Percentiles rank a stretch among this genome's conserved stretches.
These are phyloP conservation scores for Trichoderma arundinaceum DNA, from an alignment of 2,329 filamentous ascomycete genomes.

Conservation along the genomic window DNA sequence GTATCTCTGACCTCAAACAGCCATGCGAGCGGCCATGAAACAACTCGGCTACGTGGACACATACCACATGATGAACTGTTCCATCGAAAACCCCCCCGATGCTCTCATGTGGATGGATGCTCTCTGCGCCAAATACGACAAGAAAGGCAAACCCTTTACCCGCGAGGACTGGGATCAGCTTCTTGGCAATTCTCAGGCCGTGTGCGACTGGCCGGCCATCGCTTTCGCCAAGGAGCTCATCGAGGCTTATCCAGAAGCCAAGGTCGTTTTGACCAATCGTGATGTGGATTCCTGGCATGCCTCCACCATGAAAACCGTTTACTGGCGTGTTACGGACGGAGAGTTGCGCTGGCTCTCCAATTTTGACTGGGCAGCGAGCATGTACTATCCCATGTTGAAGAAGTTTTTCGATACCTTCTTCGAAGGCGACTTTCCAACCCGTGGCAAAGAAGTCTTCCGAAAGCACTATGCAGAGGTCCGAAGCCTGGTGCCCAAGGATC, in stretches of 20 bases:
- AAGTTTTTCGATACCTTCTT: conserved; percentile 72
- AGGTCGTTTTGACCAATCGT: conserved; percentile 70
- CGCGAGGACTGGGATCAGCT: conserved; percentile 73
- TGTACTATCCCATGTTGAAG: conserved; percentile 73
- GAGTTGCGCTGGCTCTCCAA: conserved; percentile 52
- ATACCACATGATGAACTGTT: conserved; percentile 76
- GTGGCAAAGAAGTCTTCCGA: conserved; percentile 36
- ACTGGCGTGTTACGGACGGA: conserved; percentile 69
- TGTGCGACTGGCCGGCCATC: conserved; percentile 72
- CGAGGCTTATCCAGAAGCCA: conserved; percentile 73
- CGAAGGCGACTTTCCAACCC: conserved; percentile 44
- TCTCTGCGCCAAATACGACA: conserved; percentile 58
- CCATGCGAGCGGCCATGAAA: conserved; percentile 68
- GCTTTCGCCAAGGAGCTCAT: conserved; percentile 71
- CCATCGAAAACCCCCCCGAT: conserved; percentile 64
- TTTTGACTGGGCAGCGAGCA: conserved; percentile 66
- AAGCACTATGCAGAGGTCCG: conserved; percentile 37
- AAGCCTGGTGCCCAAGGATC: conserved; percentile 30
- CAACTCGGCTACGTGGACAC: conserved; percentile 70
- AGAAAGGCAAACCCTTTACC: conserved; percentile 53
- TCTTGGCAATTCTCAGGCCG: conserved; percentile 68
- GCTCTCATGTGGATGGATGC: conserved; percentile 74
- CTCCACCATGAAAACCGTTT: conserved; percentile 67
- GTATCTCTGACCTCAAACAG: conserved; percentile 42
- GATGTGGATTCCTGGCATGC: conserved; percentile 65